phyloP scores from a whole-genome alignment of 2,329 filamentous ascomycete species.

The Tolypocladium amazonense region DNA sequence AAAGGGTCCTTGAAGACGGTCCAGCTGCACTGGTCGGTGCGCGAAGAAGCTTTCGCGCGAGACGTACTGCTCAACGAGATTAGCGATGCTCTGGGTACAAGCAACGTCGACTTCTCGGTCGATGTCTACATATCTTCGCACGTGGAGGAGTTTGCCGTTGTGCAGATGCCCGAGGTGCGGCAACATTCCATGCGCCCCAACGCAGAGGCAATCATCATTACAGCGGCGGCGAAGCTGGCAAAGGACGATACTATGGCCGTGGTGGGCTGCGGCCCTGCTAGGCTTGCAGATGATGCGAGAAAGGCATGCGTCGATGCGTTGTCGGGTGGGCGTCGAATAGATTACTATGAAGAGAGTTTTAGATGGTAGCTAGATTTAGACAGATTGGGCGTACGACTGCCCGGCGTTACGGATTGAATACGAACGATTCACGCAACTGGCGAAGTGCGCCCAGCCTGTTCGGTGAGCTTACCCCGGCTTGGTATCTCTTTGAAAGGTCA shows the following conservation, averaged over 20 bases:
- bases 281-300: slow-evolving; percentile 33
- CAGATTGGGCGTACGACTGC: background rate
- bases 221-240: slow-evolving; percentile 10
- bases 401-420: background rate
- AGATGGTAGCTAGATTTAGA: background rate
- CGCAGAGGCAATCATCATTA: slow-evolving; percentile 18
- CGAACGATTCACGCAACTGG: background rate
- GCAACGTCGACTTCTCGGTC: slow-evolving; percentile 17
- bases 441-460: background rate
- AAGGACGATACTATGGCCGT: slow-evolving; percentile 23
- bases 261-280: slow-evolving; percentile 32
- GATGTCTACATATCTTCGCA: slow-evolving; percentile 24
- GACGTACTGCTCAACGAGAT: slow-evolving; percentile 24
- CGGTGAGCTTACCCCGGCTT: background rate
- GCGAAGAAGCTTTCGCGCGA: slow-evolving; percentile 25
- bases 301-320: slow-evolving; percentile 22
- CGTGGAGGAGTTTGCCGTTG: background rate
- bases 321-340: slow-evolving; percentile 7
- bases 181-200: slow-evolving; percentile 19
- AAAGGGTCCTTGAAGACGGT: slow-evolving; percentile 11
- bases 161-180: slow-evolving; percentile 3
- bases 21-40: slow-evolving; percentile 31
- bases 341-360: slow-evolving; percentile 8
- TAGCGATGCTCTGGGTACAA: slow-evolving; percentile 8
- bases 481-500: background rate